Evolutionary conservation across 306 rosid genomes (phyloP), one percentile per base, ranked within the genome.

Genomic region (Hylodesmum podocarpum): DNA sequence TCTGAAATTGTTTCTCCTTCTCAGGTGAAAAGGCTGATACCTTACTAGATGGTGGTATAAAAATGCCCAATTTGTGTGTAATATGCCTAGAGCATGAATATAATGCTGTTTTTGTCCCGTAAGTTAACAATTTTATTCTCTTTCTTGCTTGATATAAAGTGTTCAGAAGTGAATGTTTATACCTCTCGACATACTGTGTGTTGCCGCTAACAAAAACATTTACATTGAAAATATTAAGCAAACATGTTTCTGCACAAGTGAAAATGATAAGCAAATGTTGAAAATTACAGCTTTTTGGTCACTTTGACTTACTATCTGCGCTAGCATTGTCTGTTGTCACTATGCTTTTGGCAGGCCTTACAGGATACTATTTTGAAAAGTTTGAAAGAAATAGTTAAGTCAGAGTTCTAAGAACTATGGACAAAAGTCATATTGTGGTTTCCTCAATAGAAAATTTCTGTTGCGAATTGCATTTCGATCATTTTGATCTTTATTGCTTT

Each of bases 81-180:
- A 91, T 93, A 83, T 93, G 98, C 83, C 97, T 93, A 8, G 97
- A 91, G 88, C 90, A 84, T 75, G 92, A 88, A 25, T 93, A 93
- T 41, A 88, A 93, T 77, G 89, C 97, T 3, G 98, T 93, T 80
- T 91, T 93, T 85, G 98, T 93, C 77, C 96, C 93, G 98, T 93
- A 87, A 89, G 98, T 65, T 70, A 47, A 53, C 77, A 46, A 55
- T 72, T 78, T 68, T 40, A 39, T 54, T 54, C 21, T 67, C 65
- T 49, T 54, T 64, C 37, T 9, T 33, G 63, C 72, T 59, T 65
- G 21, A 21, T 24, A 62, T 41, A 15, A 39, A 33, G 44, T 54
- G 25, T 58, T 69, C 62, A 33, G 36, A 19, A 40, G 15, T 40
- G 34, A 10, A 14, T 64, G 13, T 27, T 33, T 47, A 15, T 80